Conservation (phyloP, 768 basidiomycete species). For the Suillus subluteus region DNA sequence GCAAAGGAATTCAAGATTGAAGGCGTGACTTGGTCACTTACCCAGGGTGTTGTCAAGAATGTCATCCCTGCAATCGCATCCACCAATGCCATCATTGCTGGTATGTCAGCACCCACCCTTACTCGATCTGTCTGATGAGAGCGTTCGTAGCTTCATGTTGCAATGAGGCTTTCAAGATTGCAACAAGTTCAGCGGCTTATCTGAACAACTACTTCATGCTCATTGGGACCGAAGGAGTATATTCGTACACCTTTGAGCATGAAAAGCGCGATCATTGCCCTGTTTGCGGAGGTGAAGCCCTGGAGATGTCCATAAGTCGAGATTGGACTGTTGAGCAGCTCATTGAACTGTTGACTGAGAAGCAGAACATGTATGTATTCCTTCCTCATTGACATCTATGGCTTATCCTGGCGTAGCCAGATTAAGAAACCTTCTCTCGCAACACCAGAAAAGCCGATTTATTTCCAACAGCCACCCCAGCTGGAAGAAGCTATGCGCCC, state of each 20-base stretch:
- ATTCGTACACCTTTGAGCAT: conserved; percentile 97
- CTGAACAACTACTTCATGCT: conserved; percentile 99
- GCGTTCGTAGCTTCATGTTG: conserved; percentile 81
- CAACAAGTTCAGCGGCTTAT: conserved; percentile 91
- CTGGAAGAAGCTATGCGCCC: conserved; percentile 88
- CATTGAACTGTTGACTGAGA: conserved; percentile 86
- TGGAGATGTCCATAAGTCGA: conserved; percentile 70
- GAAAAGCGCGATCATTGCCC: conserved; percentile 93
- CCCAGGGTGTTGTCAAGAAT: conserved; percentile 99
- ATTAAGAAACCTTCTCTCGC: conserved; percentile 96
- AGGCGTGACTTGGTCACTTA: conserved; percentile 96
- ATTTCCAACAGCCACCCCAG: conserved; percentile 92
- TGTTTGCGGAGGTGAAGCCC: conserved; percentile 91
- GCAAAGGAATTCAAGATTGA: conserved; percentile 97
- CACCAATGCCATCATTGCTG: conserved; percentile 97
- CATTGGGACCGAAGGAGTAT: conserved; percentile 94
- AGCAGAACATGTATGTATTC: conserved; percentile 81
- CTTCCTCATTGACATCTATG: not conserved
- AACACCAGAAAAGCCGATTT: conserved; percentile 73
- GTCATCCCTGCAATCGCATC: conserved; percentile 99
- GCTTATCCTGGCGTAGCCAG: conserved; percentile 61
- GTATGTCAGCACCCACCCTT: conserved; percentile 41
- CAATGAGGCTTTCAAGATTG: conserved; percentile 99
- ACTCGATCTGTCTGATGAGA: conserved; percentile 13
- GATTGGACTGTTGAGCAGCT: conserved; percentile 84